A percentile compares a stretch with the other conserved stretches of the same genome.
These are phyloP conservation scores for Arabidopsis suecica DNA, from an alignment of 345 rosid species.

Conservation along the genomic window DNA sequence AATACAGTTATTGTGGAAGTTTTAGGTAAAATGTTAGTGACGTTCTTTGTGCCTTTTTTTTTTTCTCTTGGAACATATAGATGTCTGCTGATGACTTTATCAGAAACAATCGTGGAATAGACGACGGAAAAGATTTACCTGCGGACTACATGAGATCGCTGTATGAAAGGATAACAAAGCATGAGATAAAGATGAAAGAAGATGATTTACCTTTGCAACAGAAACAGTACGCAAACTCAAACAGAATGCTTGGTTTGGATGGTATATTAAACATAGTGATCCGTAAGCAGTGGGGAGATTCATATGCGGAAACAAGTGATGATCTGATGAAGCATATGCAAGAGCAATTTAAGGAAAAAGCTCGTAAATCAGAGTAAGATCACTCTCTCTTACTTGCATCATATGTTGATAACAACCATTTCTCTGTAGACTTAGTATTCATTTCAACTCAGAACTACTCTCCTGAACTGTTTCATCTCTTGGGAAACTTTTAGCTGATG, in stretches of 20 bases:
- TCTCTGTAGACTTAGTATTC: slow-evolving; percentile 13
- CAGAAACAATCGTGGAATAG: slow-evolving; percentile 85
- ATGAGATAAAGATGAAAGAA: slow-evolving; percentile 81
- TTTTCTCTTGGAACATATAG: slow-evolving; percentile 36
- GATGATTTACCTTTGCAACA: slow-evolving; percentile 67
- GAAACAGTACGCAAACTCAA: slow-evolving; percentile 68
- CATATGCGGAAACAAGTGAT: slow-evolving; percentile 79
- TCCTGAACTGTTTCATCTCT: slow-evolving; percentile 25
- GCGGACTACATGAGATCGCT: slow-evolving; percentile 69
- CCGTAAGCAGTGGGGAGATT: slow-evolving; percentile 80
- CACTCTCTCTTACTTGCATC: slow-evolving; percentile 27
- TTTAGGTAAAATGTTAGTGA: slow-evolving; percentile 42
- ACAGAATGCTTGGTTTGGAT: slow-evolving; percentile 79
- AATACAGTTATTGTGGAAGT: slow-evolving; percentile 22
- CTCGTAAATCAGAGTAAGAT: slow-evolving; percentile 83
- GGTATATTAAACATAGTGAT: slow-evolving; percentile 85
- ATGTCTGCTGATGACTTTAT: slow-evolving; percentile 65
- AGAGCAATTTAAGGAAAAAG: slow-evolving; percentile 84
- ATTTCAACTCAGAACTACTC: slow-evolving; percentile 15
- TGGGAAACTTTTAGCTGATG: slow-evolving; percentile 30
- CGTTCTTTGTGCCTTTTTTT: slow-evolving; percentile 21
- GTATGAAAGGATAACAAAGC: slow-evolving; percentile 80
- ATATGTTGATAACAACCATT: slow-evolving; percentile 15
- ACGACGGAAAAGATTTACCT: slow-evolving; percentile 85
- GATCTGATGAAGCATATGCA: slow-evolving; percentile 82